These are phyloP conservation scores for Coemansia sp. DNA, from an alignment of 192 early-diverging fungal species.

Conservation along the genomic window DNA sequence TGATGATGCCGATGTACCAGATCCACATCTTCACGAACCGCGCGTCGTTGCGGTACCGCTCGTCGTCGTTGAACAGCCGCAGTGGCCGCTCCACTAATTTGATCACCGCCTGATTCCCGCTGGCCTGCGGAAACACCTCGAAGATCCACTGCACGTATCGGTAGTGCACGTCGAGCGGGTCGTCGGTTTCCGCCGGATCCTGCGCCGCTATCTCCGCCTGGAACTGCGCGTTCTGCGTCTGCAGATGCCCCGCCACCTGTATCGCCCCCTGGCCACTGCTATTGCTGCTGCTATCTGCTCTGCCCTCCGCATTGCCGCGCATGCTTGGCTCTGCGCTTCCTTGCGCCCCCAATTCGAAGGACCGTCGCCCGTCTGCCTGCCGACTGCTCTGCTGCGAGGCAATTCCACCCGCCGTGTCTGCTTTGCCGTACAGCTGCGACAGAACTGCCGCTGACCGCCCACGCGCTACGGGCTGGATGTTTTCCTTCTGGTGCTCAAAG, in stretches of 20 bases:
- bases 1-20: slow-evolving; percentile 53
- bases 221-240: slow-evolving; percentile 42
- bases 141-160: slow-evolving; percentile 66
- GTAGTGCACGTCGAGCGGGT: slow-evolving; percentile 63
- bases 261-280: neutral
- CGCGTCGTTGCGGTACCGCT: slow-evolving; percentile 62
- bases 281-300: neutral
- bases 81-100: slow-evolving; percentile 57
- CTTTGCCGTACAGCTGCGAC: slow-evolving; percentile 35
- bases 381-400: neutral
- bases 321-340: neutral
- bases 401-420: neutral
- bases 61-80: slow-evolving; percentile 53
- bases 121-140: slow-evolving; percentile 62
- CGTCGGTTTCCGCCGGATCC: slow-evolving; percentile 40
- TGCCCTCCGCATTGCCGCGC: neutral
- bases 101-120: slow-evolving; percentile 55
- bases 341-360: neutral
- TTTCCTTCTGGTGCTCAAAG: slow-evolving; percentile 78
- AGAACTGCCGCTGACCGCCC: slow-evolving; percentile 66
- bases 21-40: slow-evolving; percentile 67
- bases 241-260: slow-evolving; percentile 20
- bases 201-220: slow-evolving; percentile 34
- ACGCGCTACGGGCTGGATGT: slow-evolving; percentile 66
- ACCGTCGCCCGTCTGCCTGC: slow-evolving; percentile 13